Base-by-base conservation (phyloP, 495 filamentous ascomycete genomes). In the Zalerion maritima region DNA sequence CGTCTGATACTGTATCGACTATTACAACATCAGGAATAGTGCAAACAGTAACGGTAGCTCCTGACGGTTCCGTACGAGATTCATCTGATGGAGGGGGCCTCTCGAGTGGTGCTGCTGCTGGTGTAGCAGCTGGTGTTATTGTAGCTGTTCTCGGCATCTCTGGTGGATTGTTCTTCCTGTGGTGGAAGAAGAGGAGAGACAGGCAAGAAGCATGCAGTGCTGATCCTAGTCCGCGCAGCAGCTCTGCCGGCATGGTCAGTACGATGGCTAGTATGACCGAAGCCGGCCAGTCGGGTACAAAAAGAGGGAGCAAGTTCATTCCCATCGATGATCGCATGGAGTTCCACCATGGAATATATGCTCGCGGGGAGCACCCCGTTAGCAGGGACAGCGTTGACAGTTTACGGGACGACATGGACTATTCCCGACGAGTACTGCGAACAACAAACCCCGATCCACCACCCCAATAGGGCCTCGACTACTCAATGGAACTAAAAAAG, bases 251-350 rank as follows among this genome's bases (percentile, higher is more conserved):
- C 12, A 47, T 50, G 33, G 49, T 54, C 42, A 40, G 36, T 21
- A 53, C 52, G 0, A 50, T 16, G 50, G 41, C 29, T 54, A 58
- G n/a, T n/a, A 47, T 54, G 21, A 37, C 47, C 5, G 49, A 58
- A 11, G 32, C 36, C 2, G 28, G 21, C 19, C 24, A 21, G 10
- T n/a, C n/a, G n/a, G 31, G 17, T 16, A 27, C 18, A 18, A 54
- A 52, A 28, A 44, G 67, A 29, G 46, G 52, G 21, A 71, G 65
- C 46, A 50, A 57, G 14, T 43, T 65, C 14, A 62, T 67, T 58
- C 57, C 63, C 1, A 51, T 68, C 24, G 65, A 71, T 41, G 65
- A 65, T n/a, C 54, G 67, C 25, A 52, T 69, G 40, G 61, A 69
- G 0, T 67, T 59, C 26, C 49, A 55, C 12, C 43, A 45, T 21